These are phyloP conservation scores for Termitomyces titanicus DNA, from an alignment of 768 basidiomycete species.

Conservation along the genomic window DNA sequence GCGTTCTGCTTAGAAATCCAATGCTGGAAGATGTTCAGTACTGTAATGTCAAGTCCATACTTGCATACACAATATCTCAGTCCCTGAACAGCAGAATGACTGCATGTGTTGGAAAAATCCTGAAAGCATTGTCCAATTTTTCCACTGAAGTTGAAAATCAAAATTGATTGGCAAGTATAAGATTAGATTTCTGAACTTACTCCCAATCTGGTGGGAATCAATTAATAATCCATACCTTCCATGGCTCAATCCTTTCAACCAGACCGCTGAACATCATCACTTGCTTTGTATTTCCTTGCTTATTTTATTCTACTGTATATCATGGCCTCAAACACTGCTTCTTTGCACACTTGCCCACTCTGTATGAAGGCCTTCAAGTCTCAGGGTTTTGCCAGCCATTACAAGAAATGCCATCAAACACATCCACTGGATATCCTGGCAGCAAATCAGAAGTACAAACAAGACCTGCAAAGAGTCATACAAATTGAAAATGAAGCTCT, in stretches of 20 bases:
- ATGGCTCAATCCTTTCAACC: neutral
- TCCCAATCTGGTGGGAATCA: neutral
- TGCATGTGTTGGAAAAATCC: no score
- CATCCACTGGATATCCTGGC: neutral
- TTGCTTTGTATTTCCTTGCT: neutral
- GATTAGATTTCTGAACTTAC: neutral
- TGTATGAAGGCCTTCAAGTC: neutral
- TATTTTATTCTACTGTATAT: neutral
- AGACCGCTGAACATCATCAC: neutral
- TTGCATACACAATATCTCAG: no score
- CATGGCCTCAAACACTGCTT: neutral
- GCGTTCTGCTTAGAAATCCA: no score
- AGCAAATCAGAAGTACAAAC: neutral
- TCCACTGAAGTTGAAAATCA: neutral
- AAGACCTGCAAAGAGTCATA: neutral
- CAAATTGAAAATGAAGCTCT: neutral
- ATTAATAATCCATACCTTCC: neutral
- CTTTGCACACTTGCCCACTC: neutral
- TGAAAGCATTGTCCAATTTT: neutral
- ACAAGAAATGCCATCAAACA: neutral
- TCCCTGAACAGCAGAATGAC: no score
- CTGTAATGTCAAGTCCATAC: no score
- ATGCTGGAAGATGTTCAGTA: no score
- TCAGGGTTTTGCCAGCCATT: neutral
- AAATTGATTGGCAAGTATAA: neutral